Evolutionary conservation across 345 rosid genomes (phyloP), one percentile per base, ranked within the genome.

Genomic region (Bruguiera sexangula): DNA sequence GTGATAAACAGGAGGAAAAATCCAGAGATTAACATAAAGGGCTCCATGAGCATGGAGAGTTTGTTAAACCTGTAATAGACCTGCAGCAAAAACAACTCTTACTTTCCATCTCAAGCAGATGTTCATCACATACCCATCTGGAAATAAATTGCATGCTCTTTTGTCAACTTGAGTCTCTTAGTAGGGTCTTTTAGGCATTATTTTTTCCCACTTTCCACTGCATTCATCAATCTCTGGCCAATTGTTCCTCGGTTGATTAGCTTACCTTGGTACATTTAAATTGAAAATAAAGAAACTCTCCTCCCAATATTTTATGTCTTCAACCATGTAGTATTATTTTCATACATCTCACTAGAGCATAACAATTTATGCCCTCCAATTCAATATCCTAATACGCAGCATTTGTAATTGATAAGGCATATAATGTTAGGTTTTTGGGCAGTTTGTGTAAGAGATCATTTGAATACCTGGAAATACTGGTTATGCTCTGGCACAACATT

Each of bases 401-500:
- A 43, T 43, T 43, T 1, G 5, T 43, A 43, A 43, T 43, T 43
- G 50, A 11, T 43, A 43, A 43, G 50, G 30, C 24, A 56, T 24
- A 56, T 10, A 56, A 8, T 13, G 19, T 24, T 24, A 56, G 31
- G 18, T 3, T 27, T 61, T 31, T 19, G 19, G 46, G 13, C 46
- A 56, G 60, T 24, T 21, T 27, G 29, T 10, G 7, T 56, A 57
- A 60, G 58, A 59, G 52, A 68, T 32, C 51, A 68, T 46, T 62
- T 16, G 31, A 37, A 63, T 85, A 96, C 99, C 98, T 92, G 98
- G 77, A 96, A 86, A 74, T 87, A 52, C 71, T 87, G 96, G 82
- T 90, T 89, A 78, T 88, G 98, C 88, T 96, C 96, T 16, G 97
- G 93, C 68, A 90, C 96, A 69, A 82, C 91, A 56, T 90, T 90